Conservation (phyloP, 1,284 basidiomycete genomes). For the Anthracocystis setariae region DNA sequence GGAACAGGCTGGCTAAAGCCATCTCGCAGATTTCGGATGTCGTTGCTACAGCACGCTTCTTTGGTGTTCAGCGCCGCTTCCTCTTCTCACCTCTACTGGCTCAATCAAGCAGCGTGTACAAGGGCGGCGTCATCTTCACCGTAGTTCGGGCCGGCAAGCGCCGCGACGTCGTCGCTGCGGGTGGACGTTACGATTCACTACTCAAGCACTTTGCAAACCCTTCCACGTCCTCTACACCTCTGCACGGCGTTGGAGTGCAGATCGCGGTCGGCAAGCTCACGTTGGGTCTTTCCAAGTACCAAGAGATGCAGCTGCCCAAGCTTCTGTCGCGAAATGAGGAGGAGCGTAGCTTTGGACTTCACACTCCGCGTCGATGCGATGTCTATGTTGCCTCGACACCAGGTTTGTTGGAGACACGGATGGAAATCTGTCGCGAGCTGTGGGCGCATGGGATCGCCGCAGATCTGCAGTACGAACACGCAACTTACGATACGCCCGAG, state of each 20-base stretch:
- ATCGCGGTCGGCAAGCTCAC: conserved; percentile 84
- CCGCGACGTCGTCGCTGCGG: conserved; percentile 78
- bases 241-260: conserved; percentile 78
- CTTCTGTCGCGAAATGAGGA: conserved; percentile 75
- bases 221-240: conserved; percentile 53
- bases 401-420: conserved; percentile 78
- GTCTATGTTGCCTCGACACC: conserved; percentile 78
- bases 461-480: conserved; percentile 79
- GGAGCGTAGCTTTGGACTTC: conserved; percentile 84
- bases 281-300: conserved; percentile 73
- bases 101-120: conserved; percentile 74
- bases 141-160: conserved; percentile 76
- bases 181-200: conserved; percentile 82
- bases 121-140: conserved; percentile 79
- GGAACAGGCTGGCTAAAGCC: conserved; percentile 63
- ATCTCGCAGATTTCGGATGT: conserved; percentile 75
- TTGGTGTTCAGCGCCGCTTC: conserved; percentile 76
- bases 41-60: conserved; percentile 74
- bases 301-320: conserved; percentile 78
- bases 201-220: conserved; percentile 75
- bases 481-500: conserved; percentile 58
- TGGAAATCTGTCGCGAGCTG: conserved; percentile 79
- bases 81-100: conserved; percentile 77
- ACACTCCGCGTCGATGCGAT: conserved; percentile 84
- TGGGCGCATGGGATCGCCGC: conserved; percentile 85